Base-by-base conservation (phyloP, 345 rosid genomes). In the Linum lewisii region DNA sequence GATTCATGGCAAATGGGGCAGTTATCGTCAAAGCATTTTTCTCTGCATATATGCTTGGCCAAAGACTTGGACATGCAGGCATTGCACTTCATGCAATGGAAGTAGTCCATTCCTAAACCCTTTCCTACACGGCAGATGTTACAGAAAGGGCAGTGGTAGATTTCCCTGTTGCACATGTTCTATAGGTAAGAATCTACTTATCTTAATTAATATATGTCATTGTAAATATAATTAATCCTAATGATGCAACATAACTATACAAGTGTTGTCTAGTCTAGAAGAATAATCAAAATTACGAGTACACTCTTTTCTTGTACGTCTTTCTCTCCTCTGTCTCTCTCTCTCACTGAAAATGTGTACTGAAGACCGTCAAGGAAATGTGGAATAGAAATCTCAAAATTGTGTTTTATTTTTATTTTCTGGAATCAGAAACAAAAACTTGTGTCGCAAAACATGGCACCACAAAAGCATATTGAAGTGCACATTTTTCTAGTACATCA, bases 31-130 rank as follows among this genome's bases (percentile, higher is more conserved):
- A 84, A 73, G 59, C 81, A 73, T 65, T 84, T 85, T 58, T 87
- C 84, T 61, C 84, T 73, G 72, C 95, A 87, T 60, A 65, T 44
- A 57, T 90, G 96, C 38, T 63, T 72, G 4, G 62, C 66, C 44
- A 87, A 77, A 58, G 81, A 70, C 58, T 54, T 49, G 20, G 87
- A 67, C 95, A 90, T 80, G 74, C 97, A 87, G 59, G 85, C 94
- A 67, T 90, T 87, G 84, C 97, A 87, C 45, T 73, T 83, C 95
- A 90, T 87, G 81, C 97, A 87, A 65, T 87, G 94, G 54, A 85
- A 87, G 69, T 80, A 87, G 63, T 85, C 86, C 56, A 83, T 69
- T 38, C 86, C 93, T 65, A 90, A 78, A 61, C 94, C 94, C 77
- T 83, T 85, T 64, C 97, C 97, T 11, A 90, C 59, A 51, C 93